Base-by-base conservation (phyloP, 2,329 filamentous ascomycete genomes). In the Ustulina deusta region DNA sequence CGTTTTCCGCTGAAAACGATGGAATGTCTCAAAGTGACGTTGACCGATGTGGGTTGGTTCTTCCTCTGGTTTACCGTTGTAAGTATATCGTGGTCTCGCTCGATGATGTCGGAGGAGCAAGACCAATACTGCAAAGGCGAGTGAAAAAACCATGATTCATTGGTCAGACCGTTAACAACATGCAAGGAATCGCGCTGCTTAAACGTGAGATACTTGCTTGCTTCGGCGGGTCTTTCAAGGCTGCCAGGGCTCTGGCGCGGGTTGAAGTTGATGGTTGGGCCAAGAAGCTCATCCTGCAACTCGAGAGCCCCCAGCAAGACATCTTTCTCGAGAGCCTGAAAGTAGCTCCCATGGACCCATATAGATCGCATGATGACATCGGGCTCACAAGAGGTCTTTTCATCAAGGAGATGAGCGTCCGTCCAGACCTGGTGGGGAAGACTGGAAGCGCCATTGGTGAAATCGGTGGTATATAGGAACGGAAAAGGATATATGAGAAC, bases 121-220 rank as follows among this genome's bases (percentile, higher is more conserved):
- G 89, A 86, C 92, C 92, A 95, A 78, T 94, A 94, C 78, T 93
- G 89, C 61, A 95, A 80, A 1, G 92, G 92, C n/a, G 92, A 94
- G 74, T 94, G 91, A 75, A 92, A 92, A 72, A 92, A 92, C 91
- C 91, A 93, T 3, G 88, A 88, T 72, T 89, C 81, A 71, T 88
- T 86, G 3, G 84, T 87, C 38, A 89, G 78, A 15, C 87, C 88
- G 73, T 90, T 89, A 71, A 84, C 81, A 59, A 87, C 84, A 74
- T 90, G 88, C 29, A 87, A 82, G 9, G 83, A 77, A 74, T 90
- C 85, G 34, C 88, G 84, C 69, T 86, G 81, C 15, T 75, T 72
- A 15, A 79, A 78, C 6, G 81, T 79, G 52, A 88, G 76, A 59
- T 83, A 79, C 2, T 63, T 61, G 17, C 70, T 68, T n/a, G 77